These are phyloP conservation scores for Alternaria sp. DNA, from an alignment of 2,329 filamentous ascomycete genomes.

Conservation along the genomic window DNA sequence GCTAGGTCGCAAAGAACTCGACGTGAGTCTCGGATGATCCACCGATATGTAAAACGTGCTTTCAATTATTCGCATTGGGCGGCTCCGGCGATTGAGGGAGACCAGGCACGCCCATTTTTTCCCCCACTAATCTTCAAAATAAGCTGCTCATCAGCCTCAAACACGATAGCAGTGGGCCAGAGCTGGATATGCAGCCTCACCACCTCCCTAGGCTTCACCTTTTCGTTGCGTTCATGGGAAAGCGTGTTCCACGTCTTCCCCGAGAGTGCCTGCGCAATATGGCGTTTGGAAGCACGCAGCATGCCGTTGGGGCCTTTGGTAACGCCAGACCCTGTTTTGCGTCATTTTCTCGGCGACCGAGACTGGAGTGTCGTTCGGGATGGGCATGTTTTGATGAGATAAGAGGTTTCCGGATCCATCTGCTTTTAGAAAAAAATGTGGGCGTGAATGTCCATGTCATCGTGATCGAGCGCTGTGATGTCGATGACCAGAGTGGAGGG, in stretches of 20 bases:
- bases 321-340: slow-evolving; percentile 10
- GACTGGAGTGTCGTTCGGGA: neutral
- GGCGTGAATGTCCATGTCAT: slow-evolving; percentile 52
- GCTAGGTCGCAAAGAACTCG: neutral
- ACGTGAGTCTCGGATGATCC: neutral
- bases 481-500: slow-evolving; percentile 43
- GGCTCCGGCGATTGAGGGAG: neutral
- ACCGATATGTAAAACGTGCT: neutral
- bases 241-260: neutral
- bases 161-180: slow-evolving; percentile 18
- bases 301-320: slow-evolving; percentile 21
- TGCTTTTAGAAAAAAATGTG: slow-evolving; percentile 17
- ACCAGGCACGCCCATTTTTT: neutral
- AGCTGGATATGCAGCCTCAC: slow-evolving; percentile 13
- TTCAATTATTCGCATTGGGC: neutral
- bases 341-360: neutral
- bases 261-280: neutral
- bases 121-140: slow-evolving; percentile 4
- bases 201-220: slow-evolving; percentile 2
- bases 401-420: slow-evolving; percentile 50
- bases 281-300: slow-evolving; percentile 19
- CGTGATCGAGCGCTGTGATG: slow-evolving; percentile 52
- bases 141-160: slow-evolving; percentile 16
- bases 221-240: neutral
- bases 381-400: slow-evolving; percentile 56